Base-by-base conservation (phyloP, 2,329 filamentous ascomycete species). In the Neonectria sp. region DNA sequence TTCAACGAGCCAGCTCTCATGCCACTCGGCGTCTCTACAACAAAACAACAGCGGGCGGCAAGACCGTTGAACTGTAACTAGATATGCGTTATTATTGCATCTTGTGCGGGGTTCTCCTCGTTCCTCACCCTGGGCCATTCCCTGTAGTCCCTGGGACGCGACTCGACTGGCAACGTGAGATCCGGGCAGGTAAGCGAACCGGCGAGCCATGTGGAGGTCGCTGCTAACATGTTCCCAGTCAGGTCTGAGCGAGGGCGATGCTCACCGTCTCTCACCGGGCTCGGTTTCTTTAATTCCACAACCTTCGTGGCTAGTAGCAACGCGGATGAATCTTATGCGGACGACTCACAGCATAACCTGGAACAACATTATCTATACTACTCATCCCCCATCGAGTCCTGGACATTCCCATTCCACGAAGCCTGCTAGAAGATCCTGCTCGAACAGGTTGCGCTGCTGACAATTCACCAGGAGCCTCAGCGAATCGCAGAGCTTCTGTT, bases 361-460 rank as follows among this genome's bases (percentile, higher is more conserved):
- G 6, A 24, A 24, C 4, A 0, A 4, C 13, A 52, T 8, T 11
- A 17, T 6, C 43, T 67, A 3, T 4, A 9, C 1, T 40, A 48
- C n/a, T 52, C 33, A 3, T 0, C 8, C 1, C 4, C 17, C 0
- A 11, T 8, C 1, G 4, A 46, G 5, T n/a, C 55, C 0, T 49
- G 65, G 33, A 51, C 55, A 1, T 67, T 67, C 46, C 31, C 13
- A 9, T 67, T 67, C 6, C 64, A 67, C 21, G 55, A 67, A 13
- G 21, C 43, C 21, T 67, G 65, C 15, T 67, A 60, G 65, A 6
- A 49, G 45, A 49, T 64, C 2, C 51, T 64, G 6, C 51, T 67
- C 1, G 45, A 31, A 3, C 49, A 57, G 13, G 37, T 67, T 12
- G 24, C 45, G 27, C 21, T 43, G 8, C 43, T 45, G 17, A 52